phyloP scores from a whole-genome alignment of 2,329 filamentous ascomycete genomes.

The Colletotrichum truncatum region DNA sequence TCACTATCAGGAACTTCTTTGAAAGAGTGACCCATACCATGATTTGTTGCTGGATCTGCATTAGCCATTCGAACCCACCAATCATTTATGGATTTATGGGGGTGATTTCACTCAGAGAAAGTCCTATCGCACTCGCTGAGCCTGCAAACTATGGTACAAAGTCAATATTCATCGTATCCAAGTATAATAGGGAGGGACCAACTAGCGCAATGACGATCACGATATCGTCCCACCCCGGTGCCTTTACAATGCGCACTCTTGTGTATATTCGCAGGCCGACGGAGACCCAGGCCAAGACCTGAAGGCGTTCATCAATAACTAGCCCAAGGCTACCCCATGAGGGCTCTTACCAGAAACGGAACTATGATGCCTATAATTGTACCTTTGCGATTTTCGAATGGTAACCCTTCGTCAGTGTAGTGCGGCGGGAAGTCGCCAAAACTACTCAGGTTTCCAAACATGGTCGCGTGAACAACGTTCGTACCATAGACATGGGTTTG shows the following conservation, averaged over 20 bases:
- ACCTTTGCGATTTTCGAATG: conserved; percentile 1
- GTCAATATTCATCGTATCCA: not conserved
- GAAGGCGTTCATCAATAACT: not conserved
- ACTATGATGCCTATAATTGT: conserved; percentile 6
- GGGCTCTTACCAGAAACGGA: not conserved
- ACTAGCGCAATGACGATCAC: conserved; percentile 10
- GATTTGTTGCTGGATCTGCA: not conserved
- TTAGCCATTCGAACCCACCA: not conserved
- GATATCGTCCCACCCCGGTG: conserved; percentile 13
- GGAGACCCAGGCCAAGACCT: conserved; percentile 12
- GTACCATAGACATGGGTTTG: too few relatives aligned
- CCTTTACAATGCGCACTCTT: not conserved
- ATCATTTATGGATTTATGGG: not conserved
- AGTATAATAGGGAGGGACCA: not conserved
- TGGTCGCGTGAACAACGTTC: not conserved
- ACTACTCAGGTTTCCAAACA: conserved; percentile 16
- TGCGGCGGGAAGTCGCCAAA: not conserved
- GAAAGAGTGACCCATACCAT: conserved; percentile 6
- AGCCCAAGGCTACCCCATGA: not conserved
- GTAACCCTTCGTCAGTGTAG: conserved; percentile 14
- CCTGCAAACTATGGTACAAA: not conserved
- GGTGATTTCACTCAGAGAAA: not conserved
- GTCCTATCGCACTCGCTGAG: conserved; percentile 5
- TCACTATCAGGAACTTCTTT: conserved; percentile 4
- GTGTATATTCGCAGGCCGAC: conserved; percentile 7